These are phyloP conservation scores for Cytospora paraplurivora DNA, from an alignment of 2,329 filamentous ascomycete genomes.

Conservation along the genomic window DNA sequence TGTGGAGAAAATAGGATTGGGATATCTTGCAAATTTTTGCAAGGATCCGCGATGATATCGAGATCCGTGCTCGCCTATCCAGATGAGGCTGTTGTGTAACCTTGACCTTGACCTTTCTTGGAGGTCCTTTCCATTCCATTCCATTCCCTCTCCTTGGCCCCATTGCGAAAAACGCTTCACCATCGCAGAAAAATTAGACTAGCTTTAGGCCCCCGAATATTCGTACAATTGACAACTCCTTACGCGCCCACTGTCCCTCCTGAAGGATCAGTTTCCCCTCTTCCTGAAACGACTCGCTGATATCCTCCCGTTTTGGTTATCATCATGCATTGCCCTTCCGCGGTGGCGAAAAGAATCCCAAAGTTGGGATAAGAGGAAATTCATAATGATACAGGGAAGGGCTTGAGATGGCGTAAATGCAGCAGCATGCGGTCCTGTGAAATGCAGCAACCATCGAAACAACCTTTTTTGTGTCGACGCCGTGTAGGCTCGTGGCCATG, in stretches of 20 bases:
- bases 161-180: slow-evolving; percentile 23
- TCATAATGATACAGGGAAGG: slow-evolving; percentile 28
- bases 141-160: slow-evolving; percentile 1
- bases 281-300: slow-evolving; percentile 23
- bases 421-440: slow-evolving; percentile 22
- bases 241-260: slow-evolving; percentile 23
- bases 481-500: slow-evolving; percentile 14
- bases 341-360: slow-evolving; percentile 10
- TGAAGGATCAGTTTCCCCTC: slow-evolving; percentile 21
- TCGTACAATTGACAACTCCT: slow-evolving; percentile 25
- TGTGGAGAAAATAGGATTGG: slow-evolving; percentile 7
- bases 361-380: slow-evolving; percentile 11
- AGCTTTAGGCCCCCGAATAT: slow-evolving; percentile 17
- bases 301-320: slow-evolving; percentile 22
- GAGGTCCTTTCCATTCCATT: background rate
- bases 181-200: slow-evolving; percentile 17
- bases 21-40: slow-evolving; percentile 24
- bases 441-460: slow-evolving; percentile 17
- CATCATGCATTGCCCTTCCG: slow-evolving; percentile 25
- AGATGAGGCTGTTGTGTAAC: slow-evolving; percentile 15
- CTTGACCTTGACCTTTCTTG: slow-evolving; percentile 2
- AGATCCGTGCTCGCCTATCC: slow-evolving; percentile 14
- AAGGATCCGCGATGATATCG: slow-evolving; percentile 15
- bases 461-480: slow-evolving; percentile 19
- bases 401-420: slow-evolving; percentile 27